phyloP scores from a whole-genome alignment of 1,284 basidiomycete genomes.

The Trametes pubescens region DNA sequence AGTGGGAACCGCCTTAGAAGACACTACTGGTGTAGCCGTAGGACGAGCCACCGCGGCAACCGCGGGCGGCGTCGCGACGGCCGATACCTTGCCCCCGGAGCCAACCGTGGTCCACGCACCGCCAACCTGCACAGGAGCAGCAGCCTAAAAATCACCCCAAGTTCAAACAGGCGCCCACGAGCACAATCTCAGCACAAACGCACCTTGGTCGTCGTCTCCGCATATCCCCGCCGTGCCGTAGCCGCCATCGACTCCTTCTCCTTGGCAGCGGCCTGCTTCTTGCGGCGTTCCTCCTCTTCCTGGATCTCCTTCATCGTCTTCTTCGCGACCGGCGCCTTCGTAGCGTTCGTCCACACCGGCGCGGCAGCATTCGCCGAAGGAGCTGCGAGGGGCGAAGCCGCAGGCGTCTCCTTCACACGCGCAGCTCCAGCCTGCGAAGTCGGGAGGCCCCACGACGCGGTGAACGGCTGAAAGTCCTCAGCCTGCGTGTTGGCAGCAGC shows the following conservation, averaged over 20 bases:
- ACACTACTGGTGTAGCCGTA: slow-evolving; percentile 39
- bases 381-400: slow-evolving; percentile 42
- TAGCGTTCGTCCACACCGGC: slow-evolving; percentile 73
- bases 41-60: slow-evolving; percentile 39
- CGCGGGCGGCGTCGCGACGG: slow-evolving; percentile 26
- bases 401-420: slow-evolving; percentile 54
- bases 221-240: slow-evolving; percentile 76
- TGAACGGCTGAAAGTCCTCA: slow-evolving; percentile 69
- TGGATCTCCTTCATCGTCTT: slow-evolving; percentile 99
- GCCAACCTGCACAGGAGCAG: slow-evolving; percentile 45
- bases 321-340: slow-evolving; percentile 67
- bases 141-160: slow-evolving; percentile 15
- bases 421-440: slow-evolving; percentile 70
- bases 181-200: slow-evolving; percentile 6
- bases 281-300: slow-evolving; percentile 92
- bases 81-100: slow-evolving; percentile 68
- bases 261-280: slow-evolving; percentile 76
- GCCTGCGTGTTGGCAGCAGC: slow-evolving; percentile 49
- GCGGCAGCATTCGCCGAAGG: slow-evolving; percentile 46
- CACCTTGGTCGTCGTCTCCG: slow-evolving; percentile 83
- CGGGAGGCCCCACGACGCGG: slow-evolving; percentile 81
- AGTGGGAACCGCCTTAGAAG: slow-evolving; percentile 38
- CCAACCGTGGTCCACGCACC: slow-evolving; percentile 91
- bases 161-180: slow-evolving; percentile 6
- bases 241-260: slow-evolving; percentile 63